Evolutionary conservation across 768 basidiomycete genomes (phyloP).

Genomic region (Suillus americanus): DNA sequence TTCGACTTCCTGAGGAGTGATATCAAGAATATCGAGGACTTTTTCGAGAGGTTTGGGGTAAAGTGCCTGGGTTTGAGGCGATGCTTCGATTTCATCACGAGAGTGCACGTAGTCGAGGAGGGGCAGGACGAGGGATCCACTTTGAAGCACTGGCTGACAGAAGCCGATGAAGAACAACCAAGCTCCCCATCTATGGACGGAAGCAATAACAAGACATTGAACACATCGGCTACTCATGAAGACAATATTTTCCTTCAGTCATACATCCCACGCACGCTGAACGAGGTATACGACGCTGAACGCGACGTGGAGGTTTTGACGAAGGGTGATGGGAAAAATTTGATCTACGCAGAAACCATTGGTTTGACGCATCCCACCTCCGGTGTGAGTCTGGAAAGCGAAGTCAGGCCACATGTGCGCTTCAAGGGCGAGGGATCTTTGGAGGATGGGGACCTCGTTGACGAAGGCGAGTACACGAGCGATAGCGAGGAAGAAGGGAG

Average conservation of each 20-base stretch:
- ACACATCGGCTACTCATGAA: constrained; percentile 52
- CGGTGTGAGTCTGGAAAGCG: constrained; percentile 3
- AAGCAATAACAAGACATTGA: constrained; percentile 12
- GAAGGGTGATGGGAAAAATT: constrained; percentile 63
- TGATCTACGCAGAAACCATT: constrained; percentile 89
- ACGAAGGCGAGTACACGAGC: constrained; percentile 26
- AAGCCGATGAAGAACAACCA: constrained; percentile 27
- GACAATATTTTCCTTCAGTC: constrained; percentile 88
- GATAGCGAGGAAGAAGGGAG: constrained; percentile 36
- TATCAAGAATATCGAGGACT: constrained; percentile 91
- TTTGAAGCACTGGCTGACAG: constrained; percentile 50
- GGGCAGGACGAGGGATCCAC: constrained; percentile 27
- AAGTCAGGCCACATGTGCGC: constrained; percentile 15
- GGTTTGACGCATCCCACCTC: constrained; percentile 59
- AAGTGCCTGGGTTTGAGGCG: constrained; percentile 73
- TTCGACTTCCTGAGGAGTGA: constrained; percentile 96
- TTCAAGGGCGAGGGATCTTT: constrained; percentile 19
- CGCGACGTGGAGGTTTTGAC: constrained; percentile 79
- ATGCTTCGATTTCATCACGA: constrained; percentile 88
- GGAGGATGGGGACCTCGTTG: constrained; percentile 22
- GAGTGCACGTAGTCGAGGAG: constrained; percentile 40
- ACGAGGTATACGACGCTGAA: constrained; percentile 94
- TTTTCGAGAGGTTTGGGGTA: constrained; percentile 78
- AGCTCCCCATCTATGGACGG: constrained; percentile 13
- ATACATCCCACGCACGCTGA: constrained; percentile 90